A percentile compares a stretch with the other conserved stretches of the same genome.
Evolutionary conservation across 73 alveolate species (phyloP).

Genomic region (Breviolum minutum): DNA sequence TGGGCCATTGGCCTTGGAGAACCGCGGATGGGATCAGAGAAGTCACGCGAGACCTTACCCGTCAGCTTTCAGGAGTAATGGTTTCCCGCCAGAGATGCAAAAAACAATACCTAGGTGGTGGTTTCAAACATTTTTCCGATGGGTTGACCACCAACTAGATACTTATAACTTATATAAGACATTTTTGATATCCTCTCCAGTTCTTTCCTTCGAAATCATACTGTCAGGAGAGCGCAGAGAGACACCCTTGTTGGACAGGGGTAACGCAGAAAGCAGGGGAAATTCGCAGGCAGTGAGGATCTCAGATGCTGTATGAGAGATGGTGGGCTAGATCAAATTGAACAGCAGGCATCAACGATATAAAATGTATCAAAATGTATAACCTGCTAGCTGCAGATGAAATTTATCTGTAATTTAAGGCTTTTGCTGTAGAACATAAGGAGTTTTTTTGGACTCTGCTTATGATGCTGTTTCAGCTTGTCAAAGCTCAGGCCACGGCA

Average conservation of each 20-base stretch:
- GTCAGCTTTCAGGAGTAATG: conserved; percentile 37
- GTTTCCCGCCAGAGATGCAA: too few species aligned
- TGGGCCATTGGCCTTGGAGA: conserved; percentile 82
- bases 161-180: neutral
- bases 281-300: neutral
- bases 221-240: conserved; percentile 33
- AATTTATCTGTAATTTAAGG: too few species aligned
- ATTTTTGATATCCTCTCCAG: neutral
- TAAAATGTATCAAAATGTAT: too few species aligned
- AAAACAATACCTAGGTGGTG: too few species aligned
- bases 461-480: neutral
- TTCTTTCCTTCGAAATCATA: neutral
- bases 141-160: too few species aligned
- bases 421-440: too few species aligned
- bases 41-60: conserved; percentile 82
- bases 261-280: neutral
- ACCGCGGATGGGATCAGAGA: neutral
- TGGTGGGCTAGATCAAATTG: neutral
- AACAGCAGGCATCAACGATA: too few species aligned
- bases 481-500: neutral
- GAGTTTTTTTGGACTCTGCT: neutral
- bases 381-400: too few species aligned
- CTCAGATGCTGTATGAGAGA: conserved; percentile 95
- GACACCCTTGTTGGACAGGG: conserved; percentile 42
- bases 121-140: too few species aligned